These are phyloP conservation scores for Pyrenophora teres DNA, from an alignment of 2,329 filamentous ascomycete species.

Conservation along the genomic window DNA sequence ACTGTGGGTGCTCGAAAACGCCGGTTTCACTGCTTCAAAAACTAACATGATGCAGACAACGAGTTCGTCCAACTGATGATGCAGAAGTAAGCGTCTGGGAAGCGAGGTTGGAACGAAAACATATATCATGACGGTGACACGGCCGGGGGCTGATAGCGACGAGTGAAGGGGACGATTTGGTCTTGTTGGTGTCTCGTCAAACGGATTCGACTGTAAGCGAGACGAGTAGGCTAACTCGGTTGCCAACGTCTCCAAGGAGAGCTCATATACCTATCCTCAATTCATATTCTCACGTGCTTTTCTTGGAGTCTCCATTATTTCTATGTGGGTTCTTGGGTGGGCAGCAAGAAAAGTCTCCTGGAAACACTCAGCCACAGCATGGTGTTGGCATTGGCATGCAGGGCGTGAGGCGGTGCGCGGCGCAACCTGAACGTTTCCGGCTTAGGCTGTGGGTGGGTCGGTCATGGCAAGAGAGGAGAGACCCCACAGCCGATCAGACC, in stretches of 20 bases:
- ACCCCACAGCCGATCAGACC: no score
- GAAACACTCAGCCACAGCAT: conserved; percentile 10
- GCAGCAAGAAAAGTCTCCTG: conserved; percentile 1
- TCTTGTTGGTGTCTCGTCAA: conserved; percentile 12
- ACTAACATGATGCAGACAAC: conserved; percentile 51
- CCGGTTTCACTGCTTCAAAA: background rate
- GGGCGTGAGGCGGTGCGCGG: conserved; percentile 20
- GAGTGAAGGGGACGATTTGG: conserved; percentile 28
- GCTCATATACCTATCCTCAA: conserved; percentile 16
- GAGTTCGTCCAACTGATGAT: conserved; percentile 63
- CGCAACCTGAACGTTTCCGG: no score
- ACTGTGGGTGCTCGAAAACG: conserved; percentile 55
- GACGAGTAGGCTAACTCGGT: conserved; percentile 4
- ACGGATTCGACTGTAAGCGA: conserved; percentile 12
- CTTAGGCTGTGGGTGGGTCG: no score
- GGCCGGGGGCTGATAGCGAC: conserved; percentile 35
- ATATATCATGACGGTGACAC: conserved; percentile 36
- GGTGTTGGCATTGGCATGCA: conserved; percentile 11
- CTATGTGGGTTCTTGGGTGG: no score
- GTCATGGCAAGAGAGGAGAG: no score
- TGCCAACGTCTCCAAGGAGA: conserved; percentile 8
- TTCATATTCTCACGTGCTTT: conserved; percentile 14
- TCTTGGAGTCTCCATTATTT: background rate
- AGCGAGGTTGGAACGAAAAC: conserved; percentile 35
- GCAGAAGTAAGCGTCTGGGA: conserved; percentile 53